Evolutionary conservation across 2,329 filamentous ascomycete genomes (phyloP).

Genomic region (Byssoonygena ceratinophila): DNA sequence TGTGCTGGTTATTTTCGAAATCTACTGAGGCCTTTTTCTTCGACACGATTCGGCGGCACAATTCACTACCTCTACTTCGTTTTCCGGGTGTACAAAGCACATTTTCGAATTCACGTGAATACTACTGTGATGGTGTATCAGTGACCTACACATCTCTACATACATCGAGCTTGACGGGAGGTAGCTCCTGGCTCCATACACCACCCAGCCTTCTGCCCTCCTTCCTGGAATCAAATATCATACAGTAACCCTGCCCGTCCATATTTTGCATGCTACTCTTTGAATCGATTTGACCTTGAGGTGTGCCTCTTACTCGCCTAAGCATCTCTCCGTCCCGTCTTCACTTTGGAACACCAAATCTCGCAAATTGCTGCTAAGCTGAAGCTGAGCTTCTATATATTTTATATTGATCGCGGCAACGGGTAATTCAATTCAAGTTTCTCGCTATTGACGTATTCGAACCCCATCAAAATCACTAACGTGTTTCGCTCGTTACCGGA

Average conservation of each 20-base stretch:
- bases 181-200: not conserved
- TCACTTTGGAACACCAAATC: not conserved
- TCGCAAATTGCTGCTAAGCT: not conserved
- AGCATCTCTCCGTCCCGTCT: not conserved
- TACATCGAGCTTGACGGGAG: not conserved
- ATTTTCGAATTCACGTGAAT: not conserved
- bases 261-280: constrained; percentile 8
- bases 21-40: not conserved
- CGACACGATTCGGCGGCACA: too few relatives aligned
- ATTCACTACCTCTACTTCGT: not conserved
- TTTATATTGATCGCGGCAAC: not conserved
- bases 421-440: not conserved
- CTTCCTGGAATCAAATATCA: constrained; percentile 4
- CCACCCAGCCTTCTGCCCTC: not conserved
- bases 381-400: not conserved
- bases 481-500: not conserved
- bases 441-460: not conserved
- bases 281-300: not conserved
- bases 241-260: constrained; percentile 8
- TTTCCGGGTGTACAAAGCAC: not conserved
- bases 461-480: not conserved
- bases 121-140: constrained; percentile 2
- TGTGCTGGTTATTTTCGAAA: constrained; percentile 1
- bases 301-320: not conserved
- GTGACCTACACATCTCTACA: not conserved